phyloP scores from a whole-genome alignment of 805 yeast genomes.

The Wickerhamomyces ciferrii region DNA sequence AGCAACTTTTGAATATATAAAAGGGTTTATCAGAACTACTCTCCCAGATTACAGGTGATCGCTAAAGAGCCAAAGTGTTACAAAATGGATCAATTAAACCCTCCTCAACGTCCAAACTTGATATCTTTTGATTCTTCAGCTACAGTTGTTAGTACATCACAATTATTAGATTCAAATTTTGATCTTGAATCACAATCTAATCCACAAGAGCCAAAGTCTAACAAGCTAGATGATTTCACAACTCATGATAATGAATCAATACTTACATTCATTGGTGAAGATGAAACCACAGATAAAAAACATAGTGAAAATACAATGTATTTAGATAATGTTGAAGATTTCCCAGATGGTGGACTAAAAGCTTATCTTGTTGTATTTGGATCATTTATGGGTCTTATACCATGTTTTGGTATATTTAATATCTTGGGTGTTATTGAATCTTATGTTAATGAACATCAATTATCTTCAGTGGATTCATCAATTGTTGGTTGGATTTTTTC shows the following conservation, averaged over 20 bases:
- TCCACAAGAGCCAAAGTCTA: neutral
- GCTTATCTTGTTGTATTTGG: constrained; percentile 56
- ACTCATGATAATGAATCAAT: neutral
- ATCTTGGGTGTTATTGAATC: constrained; percentile 60
- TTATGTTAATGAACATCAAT: constrained; percentile 46
- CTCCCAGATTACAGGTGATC: no score
- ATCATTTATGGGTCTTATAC: constrained; percentile 47
- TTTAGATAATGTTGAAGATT: constrained; percentile 10
- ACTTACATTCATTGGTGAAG: neutral
- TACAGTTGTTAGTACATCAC: neutral
- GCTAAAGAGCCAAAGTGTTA: no score
- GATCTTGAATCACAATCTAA: neutral
- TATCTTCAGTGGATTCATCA: constrained; percentile 38
- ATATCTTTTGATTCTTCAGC: neutral
- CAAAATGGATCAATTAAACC: neutral
- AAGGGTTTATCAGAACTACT: no score
- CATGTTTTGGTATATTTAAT: constrained; percentile 51
- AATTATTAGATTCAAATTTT: neutral
- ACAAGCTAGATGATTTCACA: neutral
- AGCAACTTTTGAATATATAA: no score
- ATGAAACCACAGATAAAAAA: neutral
- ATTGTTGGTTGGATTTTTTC: constrained; percentile 61
- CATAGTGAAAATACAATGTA: neutral
- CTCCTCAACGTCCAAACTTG: neutral
- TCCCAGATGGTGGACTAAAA: constrained; percentile 46